A percentile compares a stretch with the other conserved stretches of the same genome.
Conservation (phyloP, 164 flowering plant genomes). For the Piper betle region DNA sequence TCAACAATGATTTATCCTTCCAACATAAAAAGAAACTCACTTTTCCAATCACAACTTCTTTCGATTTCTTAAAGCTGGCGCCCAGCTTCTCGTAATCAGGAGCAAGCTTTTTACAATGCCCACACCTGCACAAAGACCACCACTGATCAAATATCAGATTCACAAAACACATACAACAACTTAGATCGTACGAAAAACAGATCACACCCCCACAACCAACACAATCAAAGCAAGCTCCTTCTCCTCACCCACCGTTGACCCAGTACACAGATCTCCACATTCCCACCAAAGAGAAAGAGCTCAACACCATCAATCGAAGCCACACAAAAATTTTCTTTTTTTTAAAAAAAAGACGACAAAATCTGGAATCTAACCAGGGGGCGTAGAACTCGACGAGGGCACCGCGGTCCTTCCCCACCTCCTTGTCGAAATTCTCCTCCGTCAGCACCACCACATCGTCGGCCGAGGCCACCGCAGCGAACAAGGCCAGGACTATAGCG, state of each 20-base stretch:
- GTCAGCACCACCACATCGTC: conserved; percentile 50
- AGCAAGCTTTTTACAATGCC: no score
- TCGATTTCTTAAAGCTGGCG: conserved; percentile 17
- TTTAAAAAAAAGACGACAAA: no score
- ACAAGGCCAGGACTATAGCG: conserved; percentile 14
- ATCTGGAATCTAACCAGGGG: conserved; percentile 44
- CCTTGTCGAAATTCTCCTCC: conserved; percentile 51
- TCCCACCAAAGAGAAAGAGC: no score
- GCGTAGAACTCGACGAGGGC: conserved; percentile 97
- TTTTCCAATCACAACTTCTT: conserved; percentile 87
- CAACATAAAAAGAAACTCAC: conserved; percentile 17
- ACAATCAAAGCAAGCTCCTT: no score
- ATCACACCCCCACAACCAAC: no score
- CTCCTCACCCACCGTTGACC: no score
- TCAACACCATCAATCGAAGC: no score
- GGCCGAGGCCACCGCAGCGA: conserved; percentile 15
- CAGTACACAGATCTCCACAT: no score
- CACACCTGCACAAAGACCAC: no score
- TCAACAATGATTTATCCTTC: not conserved
- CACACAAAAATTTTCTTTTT: no score
- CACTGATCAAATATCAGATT: not conserved
- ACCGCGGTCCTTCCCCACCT: conserved; percentile 79
- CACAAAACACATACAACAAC: conserved; percentile 1
- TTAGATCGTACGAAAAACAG: not conserved
- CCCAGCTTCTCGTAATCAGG: no score